Base-by-base conservation (phyloP, 768 basidiomycete species). In the Podaxis mareebaensis region DNA sequence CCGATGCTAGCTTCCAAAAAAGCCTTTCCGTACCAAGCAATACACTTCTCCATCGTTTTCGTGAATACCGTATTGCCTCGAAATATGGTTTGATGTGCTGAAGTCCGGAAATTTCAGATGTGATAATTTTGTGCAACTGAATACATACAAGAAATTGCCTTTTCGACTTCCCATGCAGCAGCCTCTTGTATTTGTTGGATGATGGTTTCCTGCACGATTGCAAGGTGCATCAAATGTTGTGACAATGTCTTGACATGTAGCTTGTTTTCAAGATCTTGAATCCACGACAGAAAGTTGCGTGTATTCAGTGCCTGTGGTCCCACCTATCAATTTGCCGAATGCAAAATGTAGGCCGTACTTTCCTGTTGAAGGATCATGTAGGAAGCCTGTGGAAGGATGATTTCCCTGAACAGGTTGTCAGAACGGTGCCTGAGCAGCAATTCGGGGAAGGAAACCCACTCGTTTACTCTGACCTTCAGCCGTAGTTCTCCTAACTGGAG, bases 1-100 rank as follows among this genome's bases (percentile, higher is more conserved):
- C 93, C 93, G 46, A 96, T 83, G 69, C 91, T 92, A 12, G 86
- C 85, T 70, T 94, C 92, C 22, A 96, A 81, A 70, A 93, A 95
- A 0, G 79, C 78, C 69, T 80, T 85, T n/a, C 93, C 93, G 68
- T 93, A 91, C 78, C 85, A 87, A n/a, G 80, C 79, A 86, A 96
- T 92, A 68, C 86, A 88, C 4, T 87, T 76, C 69, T 95, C 93
- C 77, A 94, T 85, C 28, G 89, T 86, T 75, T 85, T 93, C 63
- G 88, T 89, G 66, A 88, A 79, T 39, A 78, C 82, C 10, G 86
- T 86, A 67, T 89, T 89, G 40, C 87, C 90, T 58, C 81, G 83
- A 73, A 89, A 92, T 15, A 94, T 76, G 1, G 91, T 93, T 69
- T 86, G 87, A 66, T 90, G 89, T 7, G 91, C 91, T 93, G n/a